A percentile compares a stretch with the other conserved stretches of the same genome.
Conservation (phyloP, 2,329 filamentous ascomycete genomes). For the Stagonosporopsis chrysanthemi region DNA sequence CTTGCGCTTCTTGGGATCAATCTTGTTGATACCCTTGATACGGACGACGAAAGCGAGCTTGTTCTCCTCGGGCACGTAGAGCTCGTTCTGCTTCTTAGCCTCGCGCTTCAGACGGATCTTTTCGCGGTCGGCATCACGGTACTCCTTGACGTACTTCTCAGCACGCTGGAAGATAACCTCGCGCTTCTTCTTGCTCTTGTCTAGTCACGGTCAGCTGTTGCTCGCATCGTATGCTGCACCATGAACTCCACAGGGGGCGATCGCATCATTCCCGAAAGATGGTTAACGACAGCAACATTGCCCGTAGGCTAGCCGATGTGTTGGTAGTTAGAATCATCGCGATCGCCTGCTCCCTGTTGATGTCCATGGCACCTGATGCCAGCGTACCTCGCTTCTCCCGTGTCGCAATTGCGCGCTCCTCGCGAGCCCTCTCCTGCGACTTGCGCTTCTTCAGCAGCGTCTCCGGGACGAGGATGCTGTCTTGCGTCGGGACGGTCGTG, state of each 20-base stretch:
- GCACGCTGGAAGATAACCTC: constrained; percentile 99
- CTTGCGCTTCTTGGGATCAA: constrained; percentile 99
- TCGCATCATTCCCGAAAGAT: constrained; percentile 98
- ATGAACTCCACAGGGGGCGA: constrained; percentile 36
- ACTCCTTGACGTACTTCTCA: constrained; percentile 99
- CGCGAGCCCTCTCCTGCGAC: constrained; percentile 98
- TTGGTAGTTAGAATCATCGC: constrained; percentile 88
- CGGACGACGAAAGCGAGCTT: constrained; percentile 98
- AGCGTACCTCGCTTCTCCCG: constrained; percentile 91
- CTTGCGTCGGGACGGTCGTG: constrained; percentile 90
- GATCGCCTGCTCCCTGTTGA: constrained; percentile 35
- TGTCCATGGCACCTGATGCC: constrained; percentile 22
- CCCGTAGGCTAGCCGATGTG: constrained; percentile 90
- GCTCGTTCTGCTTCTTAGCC: constrained; percentile 89
- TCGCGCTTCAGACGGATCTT: constrained; percentile 91
- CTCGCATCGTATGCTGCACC: constrained; percentile 18
- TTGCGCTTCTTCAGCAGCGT: constrained; percentile 99
- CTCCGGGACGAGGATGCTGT: constrained; percentile 97
- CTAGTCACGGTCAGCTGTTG: constrained; percentile 49
- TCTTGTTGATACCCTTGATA: constrained; percentile 99
- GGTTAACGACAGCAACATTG: constrained; percentile 98
- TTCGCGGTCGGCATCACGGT: constrained; percentile 97
- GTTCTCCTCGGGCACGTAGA: constrained; percentile 92
- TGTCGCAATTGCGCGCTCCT: constrained; percentile 79
- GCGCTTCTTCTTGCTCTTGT: constrained; percentile 99